Conservation (phyloP, 2,329 filamentous ascomycete genomes). For the Curvularia spicifera region DNA sequence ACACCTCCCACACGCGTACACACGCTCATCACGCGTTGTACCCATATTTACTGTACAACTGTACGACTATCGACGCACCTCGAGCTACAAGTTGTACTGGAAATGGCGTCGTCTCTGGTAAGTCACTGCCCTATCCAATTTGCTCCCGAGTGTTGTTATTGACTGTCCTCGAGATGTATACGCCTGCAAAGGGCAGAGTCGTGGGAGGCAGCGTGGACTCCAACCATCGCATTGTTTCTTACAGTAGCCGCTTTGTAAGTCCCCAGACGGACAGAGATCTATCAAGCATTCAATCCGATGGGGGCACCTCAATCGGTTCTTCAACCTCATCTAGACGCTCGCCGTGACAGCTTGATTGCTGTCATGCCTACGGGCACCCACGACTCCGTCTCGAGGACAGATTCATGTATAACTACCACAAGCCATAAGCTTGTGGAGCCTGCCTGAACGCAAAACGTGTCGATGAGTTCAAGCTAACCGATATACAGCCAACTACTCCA, state of each 20-base stretch:
- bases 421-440: slow-evolving; percentile 17
- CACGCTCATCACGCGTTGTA: not conserved
- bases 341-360: slow-evolving; percentile 10
- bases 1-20: not conserved
- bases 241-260: slow-evolving; percentile 1
- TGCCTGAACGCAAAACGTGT: not conserved
- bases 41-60: slow-evolving; percentile 4
- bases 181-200: slow-evolving; percentile 5
- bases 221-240: slow-evolving; percentile 1
- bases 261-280: slow-evolving; percentile 7
- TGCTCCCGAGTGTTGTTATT: slow-evolving; percentile 8
- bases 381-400: slow-evolving; percentile 10
- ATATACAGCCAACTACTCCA: slow-evolving; percentile 9
- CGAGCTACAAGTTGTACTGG: not conserved
- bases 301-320: slow-evolving; percentile 19
- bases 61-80: not conserved
- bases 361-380: not conserved
- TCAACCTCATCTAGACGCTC: slow-evolving; percentile 21
- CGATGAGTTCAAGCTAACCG: not conserved
- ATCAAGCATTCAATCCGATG: slow-evolving; percentile 11
- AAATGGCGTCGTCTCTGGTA: slow-evolving; percentile 18
- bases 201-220: slow-evolving; percentile 1
- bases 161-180: slow-evolving; percentile 19
- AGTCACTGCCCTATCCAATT: slow-evolving; percentile 9
- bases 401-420: slow-evolving; percentile 2